Percentiles rank a stretch among this genome's conserved stretches.
Evolutionary conservation across 108 stramenopile species (phyloP).

Genomic region (Pseudonitzschia pungens): DNA sequence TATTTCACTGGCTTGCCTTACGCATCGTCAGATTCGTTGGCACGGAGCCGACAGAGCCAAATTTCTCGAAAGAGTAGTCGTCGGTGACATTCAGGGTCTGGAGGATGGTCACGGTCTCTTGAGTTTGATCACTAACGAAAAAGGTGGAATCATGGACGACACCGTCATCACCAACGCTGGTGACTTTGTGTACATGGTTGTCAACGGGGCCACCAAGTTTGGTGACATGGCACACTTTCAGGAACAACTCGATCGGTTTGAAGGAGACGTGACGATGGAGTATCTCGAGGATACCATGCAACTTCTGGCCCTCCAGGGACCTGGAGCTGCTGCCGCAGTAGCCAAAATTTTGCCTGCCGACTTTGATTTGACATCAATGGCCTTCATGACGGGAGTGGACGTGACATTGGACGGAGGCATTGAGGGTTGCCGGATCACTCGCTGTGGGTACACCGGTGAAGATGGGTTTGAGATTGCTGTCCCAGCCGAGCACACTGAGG

Average conservation of each 20-base stretch:
- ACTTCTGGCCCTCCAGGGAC: slow-evolving; percentile 95
- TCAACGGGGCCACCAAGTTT: slow-evolving; percentile 98
- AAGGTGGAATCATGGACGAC: slow-evolving; percentile 98
- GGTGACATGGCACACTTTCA: slow-evolving; percentile 93
- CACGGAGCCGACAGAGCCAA: slow-evolving; percentile 86
- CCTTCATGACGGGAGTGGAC: slow-evolving; percentile 94
- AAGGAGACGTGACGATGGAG: slow-evolving; percentile 89
- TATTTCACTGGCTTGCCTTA: background rate
- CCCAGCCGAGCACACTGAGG: slow-evolving; percentile 60
- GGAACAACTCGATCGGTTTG: slow-evolving; percentile 65
- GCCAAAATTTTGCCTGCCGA: slow-evolving; percentile 72
- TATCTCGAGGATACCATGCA: slow-evolving; percentile 91
- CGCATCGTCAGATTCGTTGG: slow-evolving; percentile 75
- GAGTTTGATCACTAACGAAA: slow-evolving; percentile 87
- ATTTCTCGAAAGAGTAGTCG: slow-evolving; percentile 91
- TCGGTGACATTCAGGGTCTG: slow-evolving; percentile 90
- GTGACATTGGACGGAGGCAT: slow-evolving; percentile 83
- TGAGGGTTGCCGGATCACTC: slow-evolving; percentile 90
- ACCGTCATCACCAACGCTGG: slow-evolving; percentile 93
- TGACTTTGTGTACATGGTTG: slow-evolving; percentile 91
- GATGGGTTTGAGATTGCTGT: slow-evolving; percentile 99
- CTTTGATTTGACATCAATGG: slow-evolving; percentile 85
- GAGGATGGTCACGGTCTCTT: slow-evolving; percentile 69
- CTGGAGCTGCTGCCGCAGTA: slow-evolving; percentile 86
- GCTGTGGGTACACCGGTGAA: slow-evolving; percentile 99